Evolutionary conservation across 257 asterid species (phyloP).

Genomic region (Ilex aquifolium): DNA sequence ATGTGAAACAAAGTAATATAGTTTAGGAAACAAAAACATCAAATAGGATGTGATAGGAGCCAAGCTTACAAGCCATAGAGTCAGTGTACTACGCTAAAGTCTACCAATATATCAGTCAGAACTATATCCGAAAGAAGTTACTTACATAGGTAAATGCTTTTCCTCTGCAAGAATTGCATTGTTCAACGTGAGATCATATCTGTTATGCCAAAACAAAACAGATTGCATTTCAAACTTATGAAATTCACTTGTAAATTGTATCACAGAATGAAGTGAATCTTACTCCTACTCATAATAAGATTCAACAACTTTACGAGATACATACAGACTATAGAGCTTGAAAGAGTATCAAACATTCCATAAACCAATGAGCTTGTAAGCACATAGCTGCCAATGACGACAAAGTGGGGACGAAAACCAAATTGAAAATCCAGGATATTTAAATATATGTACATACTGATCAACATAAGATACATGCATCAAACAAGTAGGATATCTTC

Average conservation of each 20-base stretch:
- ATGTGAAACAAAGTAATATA: not conserved
- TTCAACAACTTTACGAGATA: not conserved
- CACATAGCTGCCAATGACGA: too few relatives aligned
- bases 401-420: too few relatives aligned
- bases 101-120: too few relatives aligned
- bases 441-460: too few relatives aligned
- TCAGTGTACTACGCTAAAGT: too few relatives aligned
- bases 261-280: not conserved
- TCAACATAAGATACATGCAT: too few relatives aligned
- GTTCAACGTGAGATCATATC: slow-evolving; percentile 65
- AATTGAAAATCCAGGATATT: too few relatives aligned
- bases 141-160: slow-evolving; percentile 88
- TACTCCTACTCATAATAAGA: not conserved
- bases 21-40: not conserved
- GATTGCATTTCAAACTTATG: not conserved
- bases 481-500: not conserved
- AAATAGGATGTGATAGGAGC: not conserved
- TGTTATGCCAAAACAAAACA: slow-evolving; percentile 17
- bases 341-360: not conserved
- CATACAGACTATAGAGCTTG: not conserved
- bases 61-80: not conserved
- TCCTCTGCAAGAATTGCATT: slow-evolving; percentile 98
- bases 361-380: not conserved
- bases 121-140: not conserved
- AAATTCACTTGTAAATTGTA: not conserved